Evolutionary conservation across 352 stramenopile species (phyloP).

Genomic region (Globisporangium camurandrum): DNA sequence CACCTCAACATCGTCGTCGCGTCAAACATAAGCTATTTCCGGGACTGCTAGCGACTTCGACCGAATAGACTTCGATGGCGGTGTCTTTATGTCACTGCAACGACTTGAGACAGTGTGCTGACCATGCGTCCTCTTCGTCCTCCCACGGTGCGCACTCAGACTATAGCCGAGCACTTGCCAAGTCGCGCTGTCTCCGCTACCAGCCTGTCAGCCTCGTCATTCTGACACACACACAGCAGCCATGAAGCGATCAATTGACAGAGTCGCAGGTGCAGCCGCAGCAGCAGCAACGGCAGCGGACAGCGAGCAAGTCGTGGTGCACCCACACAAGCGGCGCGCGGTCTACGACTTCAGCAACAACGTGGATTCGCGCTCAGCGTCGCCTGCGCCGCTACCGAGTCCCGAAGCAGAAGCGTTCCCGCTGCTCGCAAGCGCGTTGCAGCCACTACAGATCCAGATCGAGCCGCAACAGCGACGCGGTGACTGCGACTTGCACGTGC

Average conservation of each 20-base stretch:
- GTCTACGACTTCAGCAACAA: constrained; percentile 5
- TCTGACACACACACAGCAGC: not conserved
- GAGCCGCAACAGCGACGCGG: not conserved
- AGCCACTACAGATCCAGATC: not conserved
- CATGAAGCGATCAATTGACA: constrained; percentile 47
- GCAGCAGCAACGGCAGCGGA: constrained; percentile 3
- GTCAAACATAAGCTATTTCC: no score
- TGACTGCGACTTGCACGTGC: constrained; percentile 28
- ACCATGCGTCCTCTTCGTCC: no score
- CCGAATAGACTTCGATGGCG: no score
- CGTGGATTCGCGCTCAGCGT: not conserved
- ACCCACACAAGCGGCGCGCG: constrained; percentile 11
- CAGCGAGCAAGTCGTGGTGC: constrained; percentile 10
- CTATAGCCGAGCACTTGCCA: constrained; percentile 5
- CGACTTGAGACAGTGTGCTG: no score
- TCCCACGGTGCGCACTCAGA: not conserved
- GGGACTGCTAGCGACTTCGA: no score
- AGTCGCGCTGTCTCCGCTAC: not conserved
- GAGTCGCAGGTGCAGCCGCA: constrained; percentile 14
- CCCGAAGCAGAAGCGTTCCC: not conserved
- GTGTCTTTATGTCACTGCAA: no score
- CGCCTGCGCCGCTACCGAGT: not conserved
- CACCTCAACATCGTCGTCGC: no score
- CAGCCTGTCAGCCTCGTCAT: not conserved
- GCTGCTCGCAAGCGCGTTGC: not conserved